Evolutionary conservation across 345 rosid species (phyloP).

Genomic region (Populus davidiana): DNA sequence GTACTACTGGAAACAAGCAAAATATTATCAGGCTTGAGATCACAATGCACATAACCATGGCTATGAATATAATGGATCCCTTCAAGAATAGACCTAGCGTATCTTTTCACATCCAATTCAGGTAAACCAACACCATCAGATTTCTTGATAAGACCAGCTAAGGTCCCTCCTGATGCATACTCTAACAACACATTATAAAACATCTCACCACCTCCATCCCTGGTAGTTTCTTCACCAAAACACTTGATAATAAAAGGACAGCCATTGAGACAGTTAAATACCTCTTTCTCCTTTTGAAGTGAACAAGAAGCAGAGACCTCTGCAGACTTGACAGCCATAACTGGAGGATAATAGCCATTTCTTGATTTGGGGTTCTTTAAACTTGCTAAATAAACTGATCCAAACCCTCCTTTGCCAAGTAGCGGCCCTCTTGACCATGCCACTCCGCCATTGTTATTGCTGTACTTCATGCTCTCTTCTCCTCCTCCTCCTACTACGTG

Average conservation of each 20-base stretch:
- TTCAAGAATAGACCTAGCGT: conserved; percentile 50
- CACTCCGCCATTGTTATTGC: conserved; percentile 7
- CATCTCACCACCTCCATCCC: conserved; percentile 39
- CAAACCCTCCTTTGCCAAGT: conserved; percentile 66
- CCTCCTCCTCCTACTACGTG: not conserved
- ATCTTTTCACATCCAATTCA: conserved; percentile 51
- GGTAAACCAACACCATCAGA: conserved; percentile 36
- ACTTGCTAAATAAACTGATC: conserved; percentile 52
- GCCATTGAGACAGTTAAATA: conserved; percentile 36
- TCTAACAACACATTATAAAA: conserved; percentile 62
- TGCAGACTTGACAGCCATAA: conserved; percentile 70
- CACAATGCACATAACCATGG: conserved; percentile 69
- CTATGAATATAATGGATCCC: conserved; percentile 59
- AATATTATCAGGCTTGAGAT: conserved; percentile 55
- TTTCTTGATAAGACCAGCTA: conserved; percentile 37
- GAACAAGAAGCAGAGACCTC: conserved; percentile 31
- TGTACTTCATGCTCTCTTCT: not conserved
- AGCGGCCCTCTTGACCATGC: conserved; percentile 63
- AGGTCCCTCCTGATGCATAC: conserved; percentile 69
- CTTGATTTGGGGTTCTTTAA: conserved; percentile 14
- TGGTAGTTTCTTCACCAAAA: conserved; percentile 43
- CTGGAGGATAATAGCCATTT: conserved; percentile 25
- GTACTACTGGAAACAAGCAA: conserved; percentile 45
- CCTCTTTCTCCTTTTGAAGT: conserved; percentile 51
- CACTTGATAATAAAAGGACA: conserved; percentile 53